phyloP scores from a whole-genome alignment of 2,329 filamentous ascomycete species.

The Penicillium occitanis region DNA sequence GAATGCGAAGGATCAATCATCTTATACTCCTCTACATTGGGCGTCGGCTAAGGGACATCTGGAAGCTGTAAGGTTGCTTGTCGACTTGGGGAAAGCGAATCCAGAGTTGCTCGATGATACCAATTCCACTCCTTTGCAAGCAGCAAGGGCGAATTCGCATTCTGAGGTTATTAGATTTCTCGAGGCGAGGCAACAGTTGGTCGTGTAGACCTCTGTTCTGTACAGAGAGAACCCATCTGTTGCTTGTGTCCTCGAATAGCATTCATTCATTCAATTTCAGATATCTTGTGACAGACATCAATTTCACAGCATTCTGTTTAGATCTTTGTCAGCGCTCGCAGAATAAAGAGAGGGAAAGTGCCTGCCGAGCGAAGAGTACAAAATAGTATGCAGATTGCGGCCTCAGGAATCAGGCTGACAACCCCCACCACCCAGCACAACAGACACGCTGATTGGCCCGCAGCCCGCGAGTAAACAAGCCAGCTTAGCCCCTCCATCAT shows the following conservation, averaged over 20 bases:
- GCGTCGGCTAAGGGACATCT: not conserved
- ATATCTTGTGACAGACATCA: too few relatives aligned
- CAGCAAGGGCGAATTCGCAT: not conserved
- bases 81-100: not conserved
- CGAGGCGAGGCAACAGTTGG: not conserved
- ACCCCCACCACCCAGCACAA: not conserved
- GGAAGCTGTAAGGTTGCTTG: not conserved
- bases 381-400: not conserved
- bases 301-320: too few relatives aligned
- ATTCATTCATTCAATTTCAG: too few relatives aligned
- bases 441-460: conserved; percentile 5
- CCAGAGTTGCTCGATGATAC: not conserved
- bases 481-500: conserved; percentile 14
- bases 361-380: not conserved
- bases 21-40: not conserved
- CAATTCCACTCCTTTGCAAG: not conserved
- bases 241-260: not conserved
- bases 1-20: too few relatives aligned
- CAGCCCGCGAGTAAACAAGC: conserved; percentile 1
- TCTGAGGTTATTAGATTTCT: not conserved
- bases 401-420: not conserved
- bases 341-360: not conserved
- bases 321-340: not conserved
- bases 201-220: not conserved
- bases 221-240: not conserved